Percentiles rank a stretch among this genome's conserved stretches.
phyloP scores from a whole-genome alignment of 2,329 filamentous ascomycete species.

The Diaporthe longicolla region DNA sequence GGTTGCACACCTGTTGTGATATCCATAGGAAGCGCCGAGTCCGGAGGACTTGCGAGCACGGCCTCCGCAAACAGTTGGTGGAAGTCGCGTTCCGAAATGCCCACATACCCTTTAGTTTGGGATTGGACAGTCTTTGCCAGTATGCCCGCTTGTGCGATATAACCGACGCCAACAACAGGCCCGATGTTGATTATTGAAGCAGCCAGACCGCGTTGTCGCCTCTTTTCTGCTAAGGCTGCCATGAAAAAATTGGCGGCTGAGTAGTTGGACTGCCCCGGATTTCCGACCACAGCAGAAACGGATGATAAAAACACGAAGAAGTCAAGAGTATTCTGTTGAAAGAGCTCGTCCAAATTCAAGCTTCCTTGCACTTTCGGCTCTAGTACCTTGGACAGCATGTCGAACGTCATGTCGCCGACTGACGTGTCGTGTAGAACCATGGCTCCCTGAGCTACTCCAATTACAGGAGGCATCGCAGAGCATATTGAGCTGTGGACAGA shows the following conservation, averaged over 20 bases:
- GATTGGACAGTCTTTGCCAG: not conserved
- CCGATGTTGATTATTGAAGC: constrained; percentile 57
- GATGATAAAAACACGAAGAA: constrained; percentile 52
- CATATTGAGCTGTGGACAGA: not conserved
- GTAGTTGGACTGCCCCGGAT: constrained; percentile 58
- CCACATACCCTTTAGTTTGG: not conserved
- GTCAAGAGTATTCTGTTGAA: constrained; percentile 45
- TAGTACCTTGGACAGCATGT: constrained; percentile 41
- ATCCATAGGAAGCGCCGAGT: not conserved
- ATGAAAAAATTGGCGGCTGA: constrained; percentile 59
- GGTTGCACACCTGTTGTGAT: not conserved
- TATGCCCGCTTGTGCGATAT: constrained; percentile 49
- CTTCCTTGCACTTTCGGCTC: constrained; percentile 47
- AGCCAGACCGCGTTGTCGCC: constrained; percentile 54
- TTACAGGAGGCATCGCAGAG: not conserved
- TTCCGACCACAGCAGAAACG: constrained; percentile 45
- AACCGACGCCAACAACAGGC: constrained; percentile 58
- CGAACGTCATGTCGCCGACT: constrained; percentile 44
- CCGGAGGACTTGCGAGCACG: constrained; percentile 46
- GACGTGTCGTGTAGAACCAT: constrained; percentile 35
- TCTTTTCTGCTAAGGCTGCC: constrained; percentile 50
- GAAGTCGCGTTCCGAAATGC: constrained; percentile 54
- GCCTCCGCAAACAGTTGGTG: constrained; percentile 59
- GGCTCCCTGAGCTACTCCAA: constrained; percentile 36
- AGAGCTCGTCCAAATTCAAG: constrained; percentile 48